phyloP scores from a whole-genome alignment of 2,329 filamentous ascomycete genomes.

The Fusarium cicatricum region DNA sequence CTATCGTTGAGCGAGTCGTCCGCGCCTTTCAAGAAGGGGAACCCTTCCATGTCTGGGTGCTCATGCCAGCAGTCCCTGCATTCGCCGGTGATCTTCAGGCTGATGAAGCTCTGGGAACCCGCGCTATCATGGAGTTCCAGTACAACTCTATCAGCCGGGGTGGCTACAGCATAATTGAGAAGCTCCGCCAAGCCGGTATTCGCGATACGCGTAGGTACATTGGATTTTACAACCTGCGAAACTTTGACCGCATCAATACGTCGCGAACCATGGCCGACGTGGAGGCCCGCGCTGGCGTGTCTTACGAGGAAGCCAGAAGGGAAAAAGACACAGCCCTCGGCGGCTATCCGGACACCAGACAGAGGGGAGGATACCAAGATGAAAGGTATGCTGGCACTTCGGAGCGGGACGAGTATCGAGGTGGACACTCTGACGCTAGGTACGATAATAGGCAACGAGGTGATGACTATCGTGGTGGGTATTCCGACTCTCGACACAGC shows the following conservation, averaged over 20 bases:
- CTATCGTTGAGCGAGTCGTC: conserved; percentile 79
- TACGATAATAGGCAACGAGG: conserved; percentile 5
- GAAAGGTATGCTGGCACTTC: conserved; percentile 8
- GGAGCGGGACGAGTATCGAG: conserved; percentile 10
- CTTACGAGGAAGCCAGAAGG: conserved; percentile 71
- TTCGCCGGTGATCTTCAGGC: conserved; percentile 82
- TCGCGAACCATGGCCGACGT: conserved; percentile 67
- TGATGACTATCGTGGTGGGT: conserved; percentile 19
- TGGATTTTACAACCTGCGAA: conserved; percentile 84
- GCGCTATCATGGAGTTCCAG: conserved; percentile 90
- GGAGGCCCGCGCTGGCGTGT: conserved; percentile 70
- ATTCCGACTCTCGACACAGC: conserved; percentile 6
- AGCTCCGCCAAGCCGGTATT: conserved; percentile 72
- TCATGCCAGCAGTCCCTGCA: conserved; percentile 82
- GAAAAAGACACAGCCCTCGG: conserved; percentile 69
- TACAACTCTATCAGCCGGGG: conserved; percentile 82
- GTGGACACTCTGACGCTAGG: background rate
- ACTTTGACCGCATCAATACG: conserved; percentile 83
- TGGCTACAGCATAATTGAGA: conserved; percentile 80
- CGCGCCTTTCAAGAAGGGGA: conserved; percentile 72
- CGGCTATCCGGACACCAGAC: conserved; percentile 12
- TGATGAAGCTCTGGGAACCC: conserved; percentile 76
- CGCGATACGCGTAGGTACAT: conserved; percentile 76
- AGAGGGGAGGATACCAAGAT: conserved; percentile 11
- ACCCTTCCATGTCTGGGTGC: conserved; percentile 76